Evolutionary conservation across 192 early-diverging fungal genomes (phyloP).

Genomic region (Coemansia sp.): DNA sequence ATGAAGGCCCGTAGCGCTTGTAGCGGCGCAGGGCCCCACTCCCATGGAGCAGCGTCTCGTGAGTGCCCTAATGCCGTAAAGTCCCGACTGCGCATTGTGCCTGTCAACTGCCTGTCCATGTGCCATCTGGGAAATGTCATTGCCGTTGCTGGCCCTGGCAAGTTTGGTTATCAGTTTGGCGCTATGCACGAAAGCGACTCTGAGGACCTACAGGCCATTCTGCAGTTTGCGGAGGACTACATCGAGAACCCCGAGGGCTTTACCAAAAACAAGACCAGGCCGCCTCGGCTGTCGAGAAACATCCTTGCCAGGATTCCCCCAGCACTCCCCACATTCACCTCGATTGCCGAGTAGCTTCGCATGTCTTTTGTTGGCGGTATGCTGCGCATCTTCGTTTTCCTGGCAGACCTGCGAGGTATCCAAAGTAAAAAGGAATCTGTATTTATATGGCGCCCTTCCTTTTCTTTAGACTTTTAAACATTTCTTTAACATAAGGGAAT

Average conservation of each 20-base stretch:
- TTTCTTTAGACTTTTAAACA: no score
- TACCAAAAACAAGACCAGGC: slow-evolving; percentile 48
- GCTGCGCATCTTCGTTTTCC: not conserved
- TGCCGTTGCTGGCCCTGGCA: slow-evolving; percentile 39
- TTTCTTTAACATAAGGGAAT: no score
- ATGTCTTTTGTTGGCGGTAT: not conserved
- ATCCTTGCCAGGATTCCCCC: slow-evolving; percentile 50
- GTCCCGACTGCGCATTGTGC: slow-evolving; percentile 49
- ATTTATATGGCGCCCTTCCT: no score
- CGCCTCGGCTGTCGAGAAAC: slow-evolving; percentile 37
- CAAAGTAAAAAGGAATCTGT: not conserved
- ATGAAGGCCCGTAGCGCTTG: slow-evolving; percentile 45
- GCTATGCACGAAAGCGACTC: slow-evolving; percentile 51
- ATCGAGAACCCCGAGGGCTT: slow-evolving; percentile 48
- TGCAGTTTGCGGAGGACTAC: slow-evolving; percentile 55
- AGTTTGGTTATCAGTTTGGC: slow-evolving; percentile 53
- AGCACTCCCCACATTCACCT: slow-evolving; percentile 37
- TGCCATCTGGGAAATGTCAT: slow-evolving; percentile 52
- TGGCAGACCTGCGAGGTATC: no score
- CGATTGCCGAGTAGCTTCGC: slow-evolving; percentile 28
- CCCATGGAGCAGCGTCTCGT: slow-evolving; percentile 21
- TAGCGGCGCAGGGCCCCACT: slow-evolving; percentile 34
- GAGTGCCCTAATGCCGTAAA: slow-evolving; percentile 48
- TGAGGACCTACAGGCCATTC: slow-evolving; percentile 47
- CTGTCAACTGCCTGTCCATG: slow-evolving; percentile 48